Conservation (phyloP, 495 filamentous ascomycete genomes). For the Geoglossum glabrum region DNA sequence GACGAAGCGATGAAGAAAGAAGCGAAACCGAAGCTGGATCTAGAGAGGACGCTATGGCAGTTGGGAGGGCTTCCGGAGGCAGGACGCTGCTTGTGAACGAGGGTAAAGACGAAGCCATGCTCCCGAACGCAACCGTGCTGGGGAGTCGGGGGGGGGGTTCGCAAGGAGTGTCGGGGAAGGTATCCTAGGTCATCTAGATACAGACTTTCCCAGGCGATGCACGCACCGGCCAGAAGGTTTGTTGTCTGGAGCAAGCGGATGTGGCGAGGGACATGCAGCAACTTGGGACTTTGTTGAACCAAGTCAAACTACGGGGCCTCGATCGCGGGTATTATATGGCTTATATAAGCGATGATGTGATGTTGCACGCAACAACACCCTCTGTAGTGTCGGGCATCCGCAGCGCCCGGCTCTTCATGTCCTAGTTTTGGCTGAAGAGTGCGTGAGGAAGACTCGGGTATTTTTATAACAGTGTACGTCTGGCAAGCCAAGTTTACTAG, state of each 20-base stretch:
- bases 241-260: not conserved
- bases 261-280: too few relatives aligned
- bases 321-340: not conserved
- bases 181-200: not conserved
- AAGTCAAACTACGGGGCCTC: not conserved
- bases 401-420: too few relatives aligned
- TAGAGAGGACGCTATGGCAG: slow-evolving; percentile 38
- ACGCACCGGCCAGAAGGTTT: not conserved
- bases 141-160: not conserved
- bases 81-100: slow-evolving; percentile 21
- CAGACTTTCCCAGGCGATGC: not conserved
- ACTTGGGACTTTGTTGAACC: not conserved
- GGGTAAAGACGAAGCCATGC: not conserved
- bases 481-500: too few relatives aligned
- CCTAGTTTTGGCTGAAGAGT: too few relatives aligned
- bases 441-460: too few relatives aligned
- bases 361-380: too few relatives aligned
- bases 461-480: too few relatives aligned
- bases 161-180: not conserved
- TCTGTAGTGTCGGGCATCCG: too few relatives aligned
- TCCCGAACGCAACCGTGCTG: not conserved
- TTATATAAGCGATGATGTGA: not conserved
- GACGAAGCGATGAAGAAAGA: slow-evolving; percentile 5
- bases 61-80: slow-evolving; percentile 58
- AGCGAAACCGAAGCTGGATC: not conserved